A percentile compares a stretch with the other conserved stretches of the same genome.
Conservation (phyloP, 2,329 filamentous ascomycete species). For the Aspergillus thermomutatus region DNA sequence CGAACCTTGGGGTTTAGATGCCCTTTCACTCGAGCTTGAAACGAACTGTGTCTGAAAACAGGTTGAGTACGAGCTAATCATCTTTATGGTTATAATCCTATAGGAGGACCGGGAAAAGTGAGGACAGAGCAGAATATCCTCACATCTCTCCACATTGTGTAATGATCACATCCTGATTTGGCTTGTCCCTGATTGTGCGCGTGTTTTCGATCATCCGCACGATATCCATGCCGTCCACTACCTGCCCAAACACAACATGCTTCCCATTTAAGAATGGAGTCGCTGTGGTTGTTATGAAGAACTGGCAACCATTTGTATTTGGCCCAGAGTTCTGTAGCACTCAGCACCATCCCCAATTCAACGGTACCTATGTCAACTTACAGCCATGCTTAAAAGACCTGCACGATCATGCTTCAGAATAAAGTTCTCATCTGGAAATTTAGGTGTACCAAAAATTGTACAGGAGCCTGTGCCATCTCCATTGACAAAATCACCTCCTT, state of each 20-base stretch:
- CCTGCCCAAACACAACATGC: conserved; percentile 92
- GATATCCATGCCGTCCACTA: conserved; percentile 84
- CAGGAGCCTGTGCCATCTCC: conserved; percentile 87
- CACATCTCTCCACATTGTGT: conserved; percentile 93
- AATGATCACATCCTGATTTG: conserved; percentile 79
- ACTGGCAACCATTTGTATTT: conserved; percentile 91
- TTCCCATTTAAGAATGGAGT: conserved; percentile 89
- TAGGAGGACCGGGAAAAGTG: too few relatives aligned
- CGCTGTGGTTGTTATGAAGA: conserved; percentile 90
- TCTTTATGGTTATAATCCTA: too few relatives aligned
- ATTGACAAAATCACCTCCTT: conserved; percentile 93
- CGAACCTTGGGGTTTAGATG: background rate
- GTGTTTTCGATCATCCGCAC: conserved; percentile 90
- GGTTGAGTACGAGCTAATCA: too few relatives aligned
- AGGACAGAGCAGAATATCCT: conserved; percentile 3
- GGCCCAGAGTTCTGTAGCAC: conserved; percentile 74
- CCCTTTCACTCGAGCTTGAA: too few relatives aligned
- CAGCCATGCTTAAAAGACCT: conserved; percentile 89
- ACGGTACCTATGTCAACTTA: conserved; percentile 45
- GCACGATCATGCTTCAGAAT: conserved; percentile 70
- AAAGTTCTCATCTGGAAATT: conserved; percentile 92
- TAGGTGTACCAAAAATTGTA: conserved; percentile 79
- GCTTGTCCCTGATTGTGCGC: conserved; percentile 79
- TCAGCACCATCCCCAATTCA: conserved; percentile 1
- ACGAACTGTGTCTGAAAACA: too few relatives aligned